Evolutionary conservation across 805 yeast species (phyloP), one percentile per base, ranked within the genome.

Genomic region (Lipomyces lipofer): DNA sequence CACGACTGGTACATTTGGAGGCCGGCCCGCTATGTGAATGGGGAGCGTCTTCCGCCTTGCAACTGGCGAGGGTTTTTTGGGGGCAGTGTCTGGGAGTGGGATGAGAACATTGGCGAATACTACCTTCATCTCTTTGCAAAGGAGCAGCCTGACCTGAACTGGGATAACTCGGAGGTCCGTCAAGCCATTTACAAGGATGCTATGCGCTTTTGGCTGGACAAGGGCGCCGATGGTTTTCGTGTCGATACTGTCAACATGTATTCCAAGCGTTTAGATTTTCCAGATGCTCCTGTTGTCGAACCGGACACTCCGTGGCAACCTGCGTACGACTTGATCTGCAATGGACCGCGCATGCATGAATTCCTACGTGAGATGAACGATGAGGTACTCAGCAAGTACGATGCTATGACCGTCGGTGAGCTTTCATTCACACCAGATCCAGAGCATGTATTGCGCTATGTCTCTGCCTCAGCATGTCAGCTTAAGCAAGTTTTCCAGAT

Each of bases 1-100:
- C 74, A 84, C 65, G 83, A 81, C 67, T 81, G 85, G 84, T 81
- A 79, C 69, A 71, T 78, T 59, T 81, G 85, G 85, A 77, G 73
- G 60, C 76, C 78, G 22, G 73, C 81, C 22, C 73, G 66, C 36
- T 75, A 72, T 63, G 80, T 84, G 83, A 80, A 79, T 13, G 83
- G 84, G 22, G 73, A 72, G 47, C 74, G 82, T 62, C 74, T 69
- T 15, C 82, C 83, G 7, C 83, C 84, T 19, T 80, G 76, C 68
- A 81, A 81, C 69, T 81, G 84, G 84, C 62, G 63, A 29, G 75
- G 82, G 4, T 71, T 69, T 60, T 81, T 81, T 64, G 74, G 78
- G 8, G 83, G 82, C 4, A 71, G 79, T 39, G 82, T 84, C 12
- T 81, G 85, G 85, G 70, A 69, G 77, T 80, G 74, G 65, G 84